phyloP scores from a whole-genome alignment of 495 filamentous ascomycete genomes.

The Hamigera avellanea region DNA sequence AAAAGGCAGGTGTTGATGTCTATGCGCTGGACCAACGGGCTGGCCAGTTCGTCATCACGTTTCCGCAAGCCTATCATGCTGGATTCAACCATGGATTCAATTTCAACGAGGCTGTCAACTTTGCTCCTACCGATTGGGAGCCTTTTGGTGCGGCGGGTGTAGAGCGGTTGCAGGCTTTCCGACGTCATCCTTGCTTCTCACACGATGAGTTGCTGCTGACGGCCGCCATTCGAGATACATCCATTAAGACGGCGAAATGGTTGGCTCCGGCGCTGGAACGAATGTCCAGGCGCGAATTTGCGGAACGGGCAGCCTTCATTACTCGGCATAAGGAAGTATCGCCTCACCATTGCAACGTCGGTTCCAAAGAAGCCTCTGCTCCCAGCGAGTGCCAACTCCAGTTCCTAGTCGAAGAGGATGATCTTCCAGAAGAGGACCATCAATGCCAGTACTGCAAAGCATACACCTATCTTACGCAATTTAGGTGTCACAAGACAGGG shows the following conservation, averaged over 20 bases:
- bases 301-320: constrained; percentile 54
- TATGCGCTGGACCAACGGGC: constrained; percentile 90
- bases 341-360: constrained; percentile 35
- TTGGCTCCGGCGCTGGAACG: constrained; percentile 76
- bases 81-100: constrained; percentile 97
- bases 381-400: constrained; percentile 29
- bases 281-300: constrained; percentile 60
- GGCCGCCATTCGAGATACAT: constrained; percentile 63
- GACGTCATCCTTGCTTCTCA: constrained; percentile 89
- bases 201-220: constrained; percentile 95
- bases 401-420: constrained; percentile 49
- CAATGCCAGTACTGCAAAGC: constrained; percentile 88
- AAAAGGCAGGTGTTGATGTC: constrained; percentile 85
- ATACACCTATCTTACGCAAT: constrained; percentile 83
- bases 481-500: constrained; percentile 64
- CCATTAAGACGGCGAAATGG: constrained; percentile 92
- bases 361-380: constrained; percentile 13
- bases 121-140: constrained; percentile 95
- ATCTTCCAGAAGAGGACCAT: constrained; percentile 80
- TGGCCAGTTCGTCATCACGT: constrained; percentile 92
- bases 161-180: constrained; percentile 74
- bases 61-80: constrained; percentile 84
- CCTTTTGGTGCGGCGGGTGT: constrained; percentile 82
- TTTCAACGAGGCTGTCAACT: constrained; percentile 98
- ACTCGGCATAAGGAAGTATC: constrained; percentile 47